Evolutionary conservation across 2,329 filamentous ascomycete species (phyloP).

Genomic region (Ascocoryne sarcoides): DNA sequence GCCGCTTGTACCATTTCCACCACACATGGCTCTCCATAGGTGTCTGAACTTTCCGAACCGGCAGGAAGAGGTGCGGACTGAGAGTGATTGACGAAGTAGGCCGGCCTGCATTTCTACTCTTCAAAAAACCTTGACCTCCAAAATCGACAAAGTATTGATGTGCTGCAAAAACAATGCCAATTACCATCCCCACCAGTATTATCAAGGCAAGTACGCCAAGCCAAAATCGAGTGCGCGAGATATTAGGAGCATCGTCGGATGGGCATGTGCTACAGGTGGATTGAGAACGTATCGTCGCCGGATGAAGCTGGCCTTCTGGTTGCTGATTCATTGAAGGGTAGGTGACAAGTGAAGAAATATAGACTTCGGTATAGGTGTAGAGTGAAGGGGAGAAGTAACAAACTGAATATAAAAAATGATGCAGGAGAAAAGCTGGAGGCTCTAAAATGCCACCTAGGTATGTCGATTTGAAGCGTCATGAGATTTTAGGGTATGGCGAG

Average conservation of each 20-base stretch:
- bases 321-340: constrained; percentile 13
- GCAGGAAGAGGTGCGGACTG: constrained; percentile 13
- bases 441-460: neutral
- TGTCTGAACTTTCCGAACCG: constrained; percentile 14
- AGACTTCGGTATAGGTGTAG: too few relatives aligned
- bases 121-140: constrained; percentile 22
- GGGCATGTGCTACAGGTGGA: constrained; percentile 12
- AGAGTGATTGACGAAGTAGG: neutral
- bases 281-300: constrained; percentile 7
- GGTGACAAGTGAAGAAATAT: neutral
- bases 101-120: constrained; percentile 4
- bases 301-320: constrained; percentile 2
- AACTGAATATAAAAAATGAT: neutral
- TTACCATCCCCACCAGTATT: constrained; percentile 13
- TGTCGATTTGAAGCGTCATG: neutral
- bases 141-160: constrained; percentile 21
- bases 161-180: constrained; percentile 19
- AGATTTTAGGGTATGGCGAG: neutral
- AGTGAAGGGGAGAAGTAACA: neutral
- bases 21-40: neutral
- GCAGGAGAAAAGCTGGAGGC: neutral
- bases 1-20: neutral
- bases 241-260: constrained; percentile 6
- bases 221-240: constrained; percentile 12
- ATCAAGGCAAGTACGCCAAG: constrained; percentile 12